Evolutionary conservation across 2,329 filamentous ascomycete species (phyloP).

Genomic region (Ceratocystis cacaofunesta): DNA sequence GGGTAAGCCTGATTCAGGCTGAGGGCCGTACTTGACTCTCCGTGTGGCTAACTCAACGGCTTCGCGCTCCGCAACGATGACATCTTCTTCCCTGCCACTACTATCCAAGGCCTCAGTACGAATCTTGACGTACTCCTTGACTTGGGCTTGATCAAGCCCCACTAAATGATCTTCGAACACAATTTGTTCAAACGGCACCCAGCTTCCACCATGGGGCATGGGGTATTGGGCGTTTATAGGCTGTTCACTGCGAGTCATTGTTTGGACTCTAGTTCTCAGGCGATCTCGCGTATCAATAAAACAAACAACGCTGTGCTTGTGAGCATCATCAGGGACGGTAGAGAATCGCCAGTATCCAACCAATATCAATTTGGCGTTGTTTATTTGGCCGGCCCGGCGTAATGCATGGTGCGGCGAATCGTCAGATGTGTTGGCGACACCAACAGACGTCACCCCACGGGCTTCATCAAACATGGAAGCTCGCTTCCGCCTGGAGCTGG

Average conservation of each 20-base stretch:
- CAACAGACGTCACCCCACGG: neutral
- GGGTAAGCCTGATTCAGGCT: slow-evolving; percentile 29
- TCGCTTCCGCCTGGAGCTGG: slow-evolving; percentile 12
- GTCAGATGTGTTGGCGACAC: neutral
- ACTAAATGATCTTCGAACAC: slow-evolving; percentile 44
- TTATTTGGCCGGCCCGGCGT: slow-evolving; percentile 13
- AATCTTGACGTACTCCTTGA: slow-evolving; percentile 49
- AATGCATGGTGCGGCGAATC: slow-evolving; percentile 7
- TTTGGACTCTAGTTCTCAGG: slow-evolving; percentile 14
- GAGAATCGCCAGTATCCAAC: slow-evolving; percentile 50
- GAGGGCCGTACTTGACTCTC: slow-evolving; percentile 30
- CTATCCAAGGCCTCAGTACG: slow-evolving; percentile 26
- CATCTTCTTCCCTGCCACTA: slow-evolving; percentile 28
- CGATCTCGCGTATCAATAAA: slow-evolving; percentile 39
- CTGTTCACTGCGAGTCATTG: slow-evolving; percentile 33
- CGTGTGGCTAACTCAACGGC: slow-evolving; percentile 35
- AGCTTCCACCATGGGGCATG: slow-evolving; percentile 45
- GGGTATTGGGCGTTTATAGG: slow-evolving; percentile 32
- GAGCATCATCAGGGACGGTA: slow-evolving; percentile 30
- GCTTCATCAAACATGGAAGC: slow-evolving; percentile 1
- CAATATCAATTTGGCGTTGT: slow-evolving; percentile 31
- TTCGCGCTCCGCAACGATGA: slow-evolving; percentile 26
- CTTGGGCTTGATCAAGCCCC: slow-evolving; percentile 38
- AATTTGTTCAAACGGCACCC: slow-evolving; percentile 48
- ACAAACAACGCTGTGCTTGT: slow-evolving; percentile 45